phyloP scores from a whole-genome alignment of 495 filamentous ascomycete genomes.

The Aspergillus sclerotiicarbonarius region DNA sequence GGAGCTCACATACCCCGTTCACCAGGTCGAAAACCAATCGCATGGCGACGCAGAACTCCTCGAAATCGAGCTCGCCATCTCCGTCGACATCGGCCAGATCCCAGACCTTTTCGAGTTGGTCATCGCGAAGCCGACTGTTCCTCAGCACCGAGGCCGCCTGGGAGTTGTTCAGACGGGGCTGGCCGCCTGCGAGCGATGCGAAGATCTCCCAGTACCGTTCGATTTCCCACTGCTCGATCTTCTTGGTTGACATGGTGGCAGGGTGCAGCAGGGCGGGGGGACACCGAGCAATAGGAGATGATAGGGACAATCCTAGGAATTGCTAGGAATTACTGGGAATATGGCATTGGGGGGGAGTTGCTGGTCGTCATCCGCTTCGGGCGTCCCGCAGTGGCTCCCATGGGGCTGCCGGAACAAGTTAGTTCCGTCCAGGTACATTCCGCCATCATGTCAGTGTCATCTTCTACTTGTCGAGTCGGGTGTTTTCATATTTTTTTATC shows the following conservation, averaged over 20 bases:
- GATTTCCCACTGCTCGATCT: conserved; percentile 92
- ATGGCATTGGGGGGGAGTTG: background rate
- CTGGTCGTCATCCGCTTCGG: conserved; percentile 13
- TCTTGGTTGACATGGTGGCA: conserved; percentile 66
- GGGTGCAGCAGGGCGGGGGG: background rate
- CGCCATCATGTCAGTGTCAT: too few species aligned
- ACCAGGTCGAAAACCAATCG: conserved; percentile 93
- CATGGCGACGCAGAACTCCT: conserved; percentile 99
- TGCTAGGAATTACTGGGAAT: too few species aligned
- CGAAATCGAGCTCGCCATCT: conserved; percentile 96
- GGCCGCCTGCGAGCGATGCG: conserved; percentile 73
- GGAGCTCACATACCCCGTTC: conserved; percentile 71
- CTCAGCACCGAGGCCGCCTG: conserved; percentile 94
- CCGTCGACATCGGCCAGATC: conserved; percentile 95
- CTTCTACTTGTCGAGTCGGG: too few species aligned
- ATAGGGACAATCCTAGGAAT: conserved; percentile 7
- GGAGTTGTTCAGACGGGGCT: conserved; percentile 78
- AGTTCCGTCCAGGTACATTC: conserved; percentile 20
- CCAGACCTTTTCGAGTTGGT: conserved; percentile 95
- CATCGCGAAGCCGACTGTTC: conserved; percentile 89
- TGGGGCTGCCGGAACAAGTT: conserved; percentile 25
- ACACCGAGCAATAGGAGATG: conserved; percentile 18
- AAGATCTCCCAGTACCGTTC: conserved; percentile 99
- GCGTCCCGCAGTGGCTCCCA: conserved; percentile 21
- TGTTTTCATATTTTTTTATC: background rate